Evolutionary conservation across 164 flowering plant species (phyloP).

Genomic region (Umbellularia californica): DNA sequence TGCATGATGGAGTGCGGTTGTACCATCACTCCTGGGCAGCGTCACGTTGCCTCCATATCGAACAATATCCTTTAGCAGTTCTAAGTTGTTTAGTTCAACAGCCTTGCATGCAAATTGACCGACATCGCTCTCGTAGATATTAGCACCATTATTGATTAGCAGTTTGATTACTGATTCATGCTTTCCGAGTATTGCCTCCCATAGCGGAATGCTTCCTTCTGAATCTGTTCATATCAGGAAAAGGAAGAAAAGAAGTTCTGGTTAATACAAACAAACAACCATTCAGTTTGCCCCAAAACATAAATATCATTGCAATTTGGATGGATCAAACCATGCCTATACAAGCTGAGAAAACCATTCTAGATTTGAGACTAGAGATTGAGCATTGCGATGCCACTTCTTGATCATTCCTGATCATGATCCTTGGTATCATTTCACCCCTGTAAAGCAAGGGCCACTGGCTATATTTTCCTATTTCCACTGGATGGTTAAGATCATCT

Average conservation of each 20-base stretch:
- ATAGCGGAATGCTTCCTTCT: slow-evolving; percentile 70
- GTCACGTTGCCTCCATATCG: slow-evolving; percentile 55
- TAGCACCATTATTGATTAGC: slow-evolving; percentile 53
- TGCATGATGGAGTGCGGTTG: slow-evolving; percentile 79
- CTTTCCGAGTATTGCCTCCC: slow-evolving; percentile 74
- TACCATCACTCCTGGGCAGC: slow-evolving; percentile 39
- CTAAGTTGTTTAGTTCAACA: slow-evolving; percentile 54
- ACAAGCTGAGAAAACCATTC: not conserved
- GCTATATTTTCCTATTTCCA: not conserved
- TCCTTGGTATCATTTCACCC: not conserved
- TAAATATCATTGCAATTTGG: too few relatives aligned
- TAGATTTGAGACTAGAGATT: not conserved
- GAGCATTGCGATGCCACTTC: not conserved
- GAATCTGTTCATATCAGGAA: slow-evolving; percentile 38
- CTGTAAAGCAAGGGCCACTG: not conserved
- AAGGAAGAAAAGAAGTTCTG: not conserved
- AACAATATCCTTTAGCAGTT: slow-evolving; percentile 47
- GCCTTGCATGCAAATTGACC: slow-evolving; percentile 75
- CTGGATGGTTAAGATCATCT: not conserved
- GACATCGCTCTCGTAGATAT: slow-evolving; percentile 42
- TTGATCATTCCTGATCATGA: not conserved
- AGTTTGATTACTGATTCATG: slow-evolving; percentile 43
- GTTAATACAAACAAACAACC: not conserved
- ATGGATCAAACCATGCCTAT: too few relatives aligned
- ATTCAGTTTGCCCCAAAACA: not conserved